Percentiles rank a stretch among this genome's conserved stretches.
These are phyloP conservation scores for Rhodomyrtus psidioides DNA, from an alignment of 441 rosid genomes.

Conservation along the genomic window DNA sequence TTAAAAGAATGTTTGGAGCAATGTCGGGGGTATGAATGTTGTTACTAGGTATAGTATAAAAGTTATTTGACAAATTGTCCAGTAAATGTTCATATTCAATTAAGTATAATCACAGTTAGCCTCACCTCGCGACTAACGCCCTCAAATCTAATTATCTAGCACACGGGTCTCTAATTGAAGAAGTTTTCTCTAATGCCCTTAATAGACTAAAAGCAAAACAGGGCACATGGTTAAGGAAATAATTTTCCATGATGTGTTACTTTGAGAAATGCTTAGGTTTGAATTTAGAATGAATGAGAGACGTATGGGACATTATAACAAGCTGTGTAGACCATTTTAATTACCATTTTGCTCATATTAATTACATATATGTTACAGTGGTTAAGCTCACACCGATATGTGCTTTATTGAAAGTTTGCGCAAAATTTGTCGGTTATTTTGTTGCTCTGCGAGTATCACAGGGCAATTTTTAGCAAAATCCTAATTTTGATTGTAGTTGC, in stretches of 20 bases:
- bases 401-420: background rate
- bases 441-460: background rate
- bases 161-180: background rate
- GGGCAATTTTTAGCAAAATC: background rate
- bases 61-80: background rate
- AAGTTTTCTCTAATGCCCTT: background rate
- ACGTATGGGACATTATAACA: background rate
- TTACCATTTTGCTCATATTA: background rate
- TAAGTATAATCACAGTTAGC: background rate
- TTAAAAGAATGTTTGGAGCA: no score
- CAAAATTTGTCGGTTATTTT: background rate
- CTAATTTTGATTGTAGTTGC: background rate
- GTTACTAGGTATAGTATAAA: background rate
- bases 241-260: background rate
- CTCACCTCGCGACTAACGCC: background rate
- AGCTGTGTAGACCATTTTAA: background rate
- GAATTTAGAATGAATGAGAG: background rate
- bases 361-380: background rate
- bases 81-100: background rate
- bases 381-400: background rate
- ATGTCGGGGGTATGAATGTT: background rate
- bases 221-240: background rate
- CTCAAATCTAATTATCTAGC: background rate
- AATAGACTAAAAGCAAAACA: background rate
- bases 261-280: background rate